Conservation (phyloP, 2,329 filamentous ascomycete genomes). For the Pseudocercospora fuligena region DNA sequence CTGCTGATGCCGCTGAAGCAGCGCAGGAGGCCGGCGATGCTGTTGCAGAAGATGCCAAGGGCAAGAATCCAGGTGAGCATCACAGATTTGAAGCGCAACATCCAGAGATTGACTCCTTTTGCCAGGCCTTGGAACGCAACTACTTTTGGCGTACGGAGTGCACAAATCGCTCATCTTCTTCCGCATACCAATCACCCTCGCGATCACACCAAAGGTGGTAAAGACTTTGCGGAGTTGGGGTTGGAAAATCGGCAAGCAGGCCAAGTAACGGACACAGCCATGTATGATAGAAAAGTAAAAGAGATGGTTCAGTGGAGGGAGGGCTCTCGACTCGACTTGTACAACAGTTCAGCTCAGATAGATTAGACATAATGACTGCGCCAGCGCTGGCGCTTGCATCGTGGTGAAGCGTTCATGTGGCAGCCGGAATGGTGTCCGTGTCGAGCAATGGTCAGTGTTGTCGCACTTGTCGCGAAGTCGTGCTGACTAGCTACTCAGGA, state of each 20-base stretch:
- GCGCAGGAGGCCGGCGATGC: constrained; percentile 54
- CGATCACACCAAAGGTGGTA: constrained; percentile 92
- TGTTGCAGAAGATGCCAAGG: constrained; percentile 25
- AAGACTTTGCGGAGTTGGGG: constrained; percentile 86
- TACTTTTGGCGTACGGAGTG: constrained; percentile 92
- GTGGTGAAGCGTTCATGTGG: neutral
- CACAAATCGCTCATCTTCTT: constrained; percentile 98
- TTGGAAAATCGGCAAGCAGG: constrained; percentile 82
- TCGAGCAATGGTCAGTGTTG: neutral
- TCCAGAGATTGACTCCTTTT: constrained; percentile 19
- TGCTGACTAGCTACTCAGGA: neutral
- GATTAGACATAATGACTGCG: neutral
- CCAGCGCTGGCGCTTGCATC: neutral
- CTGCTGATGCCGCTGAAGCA: constrained; percentile 29
- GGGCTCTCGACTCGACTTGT: constrained; percentile 21
- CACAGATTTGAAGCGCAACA: neutral
- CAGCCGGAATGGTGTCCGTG: neutral
- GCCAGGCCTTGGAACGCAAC: constrained; percentile 75
- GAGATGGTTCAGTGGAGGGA: neutral
- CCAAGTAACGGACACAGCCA: constrained; percentile 14
- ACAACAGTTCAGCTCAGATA: constrained; percentile 13
- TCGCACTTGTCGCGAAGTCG: neutral
- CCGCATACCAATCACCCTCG: constrained; percentile 88
- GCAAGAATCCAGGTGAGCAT: constrained; percentile 25
- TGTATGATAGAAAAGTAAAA: constrained; percentile 3